Percentiles rank a stretch among this genome's conserved stretches.
These are phyloP conservation scores for Botrytis deweyae DNA, from an alignment of 2,329 filamentous ascomycete genomes.

Conservation along the genomic window DNA sequence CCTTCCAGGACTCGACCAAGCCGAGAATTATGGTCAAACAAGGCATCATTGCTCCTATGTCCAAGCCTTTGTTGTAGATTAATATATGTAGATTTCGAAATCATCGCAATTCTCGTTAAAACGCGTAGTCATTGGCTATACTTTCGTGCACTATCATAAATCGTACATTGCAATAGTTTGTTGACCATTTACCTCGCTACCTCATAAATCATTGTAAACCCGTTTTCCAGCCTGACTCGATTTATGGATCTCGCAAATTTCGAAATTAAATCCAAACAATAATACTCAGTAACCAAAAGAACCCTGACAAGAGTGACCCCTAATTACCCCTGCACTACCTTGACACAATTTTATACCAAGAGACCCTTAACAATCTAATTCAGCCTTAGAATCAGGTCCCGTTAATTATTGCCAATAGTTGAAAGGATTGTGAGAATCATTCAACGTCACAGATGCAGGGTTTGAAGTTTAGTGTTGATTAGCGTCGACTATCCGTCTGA, in stretches of 20 bases:
- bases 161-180: background rate
- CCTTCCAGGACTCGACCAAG: conserved; percentile 85
- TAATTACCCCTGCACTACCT: background rate
- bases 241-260: background rate
- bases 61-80: conserved; percentile 58
- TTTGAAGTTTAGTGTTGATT: background rate
- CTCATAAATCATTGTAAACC: background rate
- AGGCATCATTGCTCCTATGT: conserved; percentile 84
- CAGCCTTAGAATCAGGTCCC: background rate
- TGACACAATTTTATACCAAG: background rate
- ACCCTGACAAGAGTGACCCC: background rate
- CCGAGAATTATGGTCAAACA: conserved; percentile 88
- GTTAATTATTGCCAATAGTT: background rate
- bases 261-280: background rate
- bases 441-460: background rate
- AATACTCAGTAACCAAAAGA: background rate
- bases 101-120: background rate
- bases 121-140: background rate
- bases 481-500: background rate
- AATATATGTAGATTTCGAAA: background rate
- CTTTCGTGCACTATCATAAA: no score
- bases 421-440: background rate
- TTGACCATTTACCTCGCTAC: background rate
- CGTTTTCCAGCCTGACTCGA: background rate
- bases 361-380: background rate